These are phyloP conservation scores for Fusarium odoratissimum DNA, from an alignment of 2,329 filamentous ascomycete species.

Conservation along the genomic window DNA sequence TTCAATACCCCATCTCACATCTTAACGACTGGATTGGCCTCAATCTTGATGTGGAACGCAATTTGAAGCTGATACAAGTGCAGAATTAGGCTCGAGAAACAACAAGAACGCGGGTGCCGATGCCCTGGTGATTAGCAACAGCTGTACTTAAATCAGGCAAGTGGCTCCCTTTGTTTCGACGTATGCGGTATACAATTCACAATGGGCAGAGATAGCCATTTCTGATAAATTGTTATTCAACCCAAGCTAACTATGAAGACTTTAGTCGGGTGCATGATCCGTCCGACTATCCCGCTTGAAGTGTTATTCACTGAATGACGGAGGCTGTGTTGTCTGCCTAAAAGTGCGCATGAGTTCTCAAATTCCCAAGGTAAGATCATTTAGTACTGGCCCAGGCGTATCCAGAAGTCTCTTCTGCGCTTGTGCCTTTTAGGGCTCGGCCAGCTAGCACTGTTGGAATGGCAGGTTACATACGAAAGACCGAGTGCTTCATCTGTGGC, in stretches of 20 bases:
- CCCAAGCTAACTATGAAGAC: not conserved
- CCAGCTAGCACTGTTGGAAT: not conserved
- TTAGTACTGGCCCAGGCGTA: not conserved
- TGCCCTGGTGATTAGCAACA: not conserved
- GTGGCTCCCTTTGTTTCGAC: not conserved
- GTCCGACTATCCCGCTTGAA: not conserved
- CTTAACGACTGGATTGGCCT: not conserved
- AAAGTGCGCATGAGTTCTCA: slow-evolving; percentile 49
- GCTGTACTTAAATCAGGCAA: not conserved
- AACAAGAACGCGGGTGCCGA: not conserved
- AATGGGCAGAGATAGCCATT: not conserved
- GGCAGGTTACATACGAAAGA: not conserved
- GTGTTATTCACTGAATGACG: slow-evolving; percentile 26
- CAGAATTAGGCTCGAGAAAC: slow-evolving; percentile 7
- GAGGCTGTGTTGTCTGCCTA: slow-evolving; percentile 19
- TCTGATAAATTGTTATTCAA: not conserved
- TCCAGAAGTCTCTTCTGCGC: not conserved
- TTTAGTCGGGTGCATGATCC: slow-evolving; percentile 17
- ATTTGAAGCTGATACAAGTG: slow-evolving; percentile 12
- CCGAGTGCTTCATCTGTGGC: not conserved
- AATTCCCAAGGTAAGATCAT: slow-evolving; percentile 46
- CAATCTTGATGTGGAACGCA: not conserved
- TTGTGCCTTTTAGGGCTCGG: not conserved
- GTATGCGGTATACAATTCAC: not conserved
- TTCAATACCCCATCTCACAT: not conserved